Evolutionary conservation across 192 early-diverging fungal genomes (phyloP).

Genomic region (Linnemannia hyalina): DNA sequence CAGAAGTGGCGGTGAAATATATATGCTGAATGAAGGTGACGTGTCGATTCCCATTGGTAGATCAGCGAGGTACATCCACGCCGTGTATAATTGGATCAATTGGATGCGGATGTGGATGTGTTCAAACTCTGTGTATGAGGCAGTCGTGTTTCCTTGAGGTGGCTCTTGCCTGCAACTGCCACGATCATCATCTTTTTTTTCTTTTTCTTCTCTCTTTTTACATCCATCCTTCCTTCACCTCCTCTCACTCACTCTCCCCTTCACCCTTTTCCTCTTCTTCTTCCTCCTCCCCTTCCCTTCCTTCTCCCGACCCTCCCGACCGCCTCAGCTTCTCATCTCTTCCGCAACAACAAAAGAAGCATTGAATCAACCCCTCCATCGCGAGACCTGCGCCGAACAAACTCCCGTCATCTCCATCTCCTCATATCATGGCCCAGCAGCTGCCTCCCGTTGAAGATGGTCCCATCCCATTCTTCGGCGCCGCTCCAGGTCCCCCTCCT

Average conservation of each 20-base stretch:
- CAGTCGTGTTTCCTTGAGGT: not conserved
- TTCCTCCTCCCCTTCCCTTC: not conserved
- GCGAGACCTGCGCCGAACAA: not conserved
- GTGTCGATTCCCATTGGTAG: constrained; percentile 15
- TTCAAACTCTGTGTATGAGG: not conserved
- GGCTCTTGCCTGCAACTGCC: not conserved
- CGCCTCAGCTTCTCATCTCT: not conserved
- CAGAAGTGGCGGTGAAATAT: too few species aligned
- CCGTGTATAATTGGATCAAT: too few species aligned
- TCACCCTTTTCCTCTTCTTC: not conserved
- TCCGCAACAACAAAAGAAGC: not conserved
- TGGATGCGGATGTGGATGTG: too few species aligned
- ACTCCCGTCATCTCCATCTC: not conserved
- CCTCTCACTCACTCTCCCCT: not conserved
- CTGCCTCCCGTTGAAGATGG: constrained; percentile 47
- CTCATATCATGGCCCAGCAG: constrained; percentile 12
- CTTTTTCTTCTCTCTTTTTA: not conserved
- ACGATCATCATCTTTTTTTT: not conserved
- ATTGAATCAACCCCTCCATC: constrained; percentile 3
- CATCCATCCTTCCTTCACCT: not conserved
- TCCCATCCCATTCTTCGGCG: constrained; percentile 53
- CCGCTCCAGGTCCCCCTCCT: constrained; percentile 13
- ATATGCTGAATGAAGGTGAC: not conserved
- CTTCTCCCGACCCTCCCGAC: not conserved
- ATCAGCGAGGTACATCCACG: not conserved